Base-by-base conservation (phyloP, 257 asterid species). In the Misopates orontium region DNA sequence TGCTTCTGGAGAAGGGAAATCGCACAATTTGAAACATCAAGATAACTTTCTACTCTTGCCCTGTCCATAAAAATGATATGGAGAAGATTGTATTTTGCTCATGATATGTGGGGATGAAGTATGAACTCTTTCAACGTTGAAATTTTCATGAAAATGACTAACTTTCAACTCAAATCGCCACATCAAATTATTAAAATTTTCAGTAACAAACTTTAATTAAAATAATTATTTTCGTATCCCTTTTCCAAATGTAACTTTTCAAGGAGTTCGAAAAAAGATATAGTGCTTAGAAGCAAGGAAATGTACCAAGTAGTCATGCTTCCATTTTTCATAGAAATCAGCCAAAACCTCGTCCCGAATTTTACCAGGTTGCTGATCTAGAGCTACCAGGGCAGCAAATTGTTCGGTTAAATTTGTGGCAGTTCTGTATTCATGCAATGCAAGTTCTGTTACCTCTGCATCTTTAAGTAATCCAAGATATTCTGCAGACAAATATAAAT, bases 341-440 rank as follows among this genome's bases (percentile, higher is more conserved):
- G 87, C 90, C 83, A 89, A 75, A 79, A 77, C 81, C 52, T 86
- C 95, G 7, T 89, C 93, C 57, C 96, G 82, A 42, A 76, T 77
- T 69, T 80, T 54, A 47, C 95, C 89, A 16, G 90, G 93, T 15
- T 66, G 78, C 85, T 84, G 96, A 64, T 86, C 95, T 68, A 94
- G 88, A 68, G 97, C 95, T 18, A 78, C 84, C 48, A 94, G 80
- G 31, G 96, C 90, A 8, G 95, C 83, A 81, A 93, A 79, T 75
- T 93, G 96, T 47, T 94, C 99, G 0, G 99, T 94, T 95, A 94
- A 60, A 71, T 94, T 94, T 47, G 95, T 83, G 73, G 99, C 97
- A 40, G 75, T 73, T 66, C 17, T 80, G 69, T 94, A 94, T 76
- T 88, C 97, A 16, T 86, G 76, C 75, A 94, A 58, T 8, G 79